Conservation (phyloP, 2,329 filamentous ascomycete genomes). For the Aspergillus spinulosporus region DNA sequence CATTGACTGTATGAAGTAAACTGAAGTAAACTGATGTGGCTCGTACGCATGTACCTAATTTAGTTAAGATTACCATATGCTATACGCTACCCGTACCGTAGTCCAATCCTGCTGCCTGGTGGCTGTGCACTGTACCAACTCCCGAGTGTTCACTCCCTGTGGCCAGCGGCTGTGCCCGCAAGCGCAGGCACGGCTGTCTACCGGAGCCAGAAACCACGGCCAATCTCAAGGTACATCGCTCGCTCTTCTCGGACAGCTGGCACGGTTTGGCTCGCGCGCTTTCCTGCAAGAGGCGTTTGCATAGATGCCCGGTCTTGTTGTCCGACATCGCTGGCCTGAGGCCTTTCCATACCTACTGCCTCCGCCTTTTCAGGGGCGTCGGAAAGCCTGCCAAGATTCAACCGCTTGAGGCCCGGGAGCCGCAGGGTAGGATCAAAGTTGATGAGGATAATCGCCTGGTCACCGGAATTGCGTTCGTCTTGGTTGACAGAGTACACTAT, state of each 20-base stretch:
- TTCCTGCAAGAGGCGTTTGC: conserved; percentile 12
- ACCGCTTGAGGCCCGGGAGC: conserved; percentile 25
- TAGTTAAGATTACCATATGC: background rate
- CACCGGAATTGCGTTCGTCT: conserved; percentile 21
- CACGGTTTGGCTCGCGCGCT: conserved; percentile 20
- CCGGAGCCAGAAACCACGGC: conserved; percentile 31
- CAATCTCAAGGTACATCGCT: conserved; percentile 30
- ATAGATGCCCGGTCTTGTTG: conserved; percentile 15
- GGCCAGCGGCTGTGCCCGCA: background rate
- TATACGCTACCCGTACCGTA: background rate
- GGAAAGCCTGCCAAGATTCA: conserved; percentile 11
- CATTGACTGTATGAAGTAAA: background rate
- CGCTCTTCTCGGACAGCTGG: conserved; percentile 30
- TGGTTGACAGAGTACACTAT: conserved; percentile 43
- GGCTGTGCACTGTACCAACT: background rate
- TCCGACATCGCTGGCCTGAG: conserved; percentile 16
- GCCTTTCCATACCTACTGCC: conserved; percentile 20
- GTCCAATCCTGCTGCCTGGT: conserved; percentile 1
- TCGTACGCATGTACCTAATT: background rate
- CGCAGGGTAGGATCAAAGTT: conserved; percentile 42
- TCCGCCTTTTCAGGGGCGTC: background rate
- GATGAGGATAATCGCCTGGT: conserved; percentile 40
- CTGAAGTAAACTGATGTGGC: background rate
- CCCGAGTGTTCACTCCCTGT: background rate
- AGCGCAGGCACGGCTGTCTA: conserved; percentile 2